These are phyloP conservation scores for Debaryomyces singareniensis DNA, from an alignment of 1,139 yeast species.

Conservation along the genomic window DNA sequence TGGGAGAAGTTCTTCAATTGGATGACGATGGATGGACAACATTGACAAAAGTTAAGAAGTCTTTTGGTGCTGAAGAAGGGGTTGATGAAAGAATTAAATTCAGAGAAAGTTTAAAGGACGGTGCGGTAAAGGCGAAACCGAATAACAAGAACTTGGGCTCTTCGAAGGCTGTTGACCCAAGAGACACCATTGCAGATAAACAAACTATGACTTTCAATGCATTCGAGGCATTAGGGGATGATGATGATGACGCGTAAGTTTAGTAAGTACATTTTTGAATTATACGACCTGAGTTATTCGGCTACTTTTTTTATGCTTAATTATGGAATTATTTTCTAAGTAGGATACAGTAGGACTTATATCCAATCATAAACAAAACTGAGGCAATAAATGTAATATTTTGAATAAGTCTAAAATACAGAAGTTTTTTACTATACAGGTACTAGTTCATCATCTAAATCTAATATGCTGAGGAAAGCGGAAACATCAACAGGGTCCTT, in stretches of 20 bases:
- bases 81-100: constrained; percentile 42
- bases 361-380: too few relatives aligned
- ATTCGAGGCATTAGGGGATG: constrained; percentile 69
- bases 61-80: constrained; percentile 44
- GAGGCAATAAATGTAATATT: too few relatives aligned
- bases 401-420: too few relatives aligned
- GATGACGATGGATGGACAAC: constrained; percentile 86
- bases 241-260: constrained; percentile 43
- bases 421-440: too few relatives aligned
- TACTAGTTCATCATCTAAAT: constrained; percentile 34
- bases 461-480: constrained; percentile 32
- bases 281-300: neutral
- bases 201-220: constrained; percentile 67
- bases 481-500: constrained; percentile 28
- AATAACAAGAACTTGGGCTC: constrained; percentile 70
- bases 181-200: constrained; percentile 64
- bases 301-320: constrained; percentile 1
- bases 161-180: constrained; percentile 65
- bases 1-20: constrained; percentile 46
- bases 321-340: too few relatives aligned
- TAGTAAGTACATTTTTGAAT: constrained; percentile 2
- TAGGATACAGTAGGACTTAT: too few relatives aligned
- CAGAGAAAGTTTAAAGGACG: constrained; percentile 38
- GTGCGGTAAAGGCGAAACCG: constrained; percentile 51
- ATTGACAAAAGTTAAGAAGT: constrained; percentile 40